Conservation (phyloP, 2,329 filamentous ascomycete genomes). For the Colletotrichum plurivorum region DNA sequence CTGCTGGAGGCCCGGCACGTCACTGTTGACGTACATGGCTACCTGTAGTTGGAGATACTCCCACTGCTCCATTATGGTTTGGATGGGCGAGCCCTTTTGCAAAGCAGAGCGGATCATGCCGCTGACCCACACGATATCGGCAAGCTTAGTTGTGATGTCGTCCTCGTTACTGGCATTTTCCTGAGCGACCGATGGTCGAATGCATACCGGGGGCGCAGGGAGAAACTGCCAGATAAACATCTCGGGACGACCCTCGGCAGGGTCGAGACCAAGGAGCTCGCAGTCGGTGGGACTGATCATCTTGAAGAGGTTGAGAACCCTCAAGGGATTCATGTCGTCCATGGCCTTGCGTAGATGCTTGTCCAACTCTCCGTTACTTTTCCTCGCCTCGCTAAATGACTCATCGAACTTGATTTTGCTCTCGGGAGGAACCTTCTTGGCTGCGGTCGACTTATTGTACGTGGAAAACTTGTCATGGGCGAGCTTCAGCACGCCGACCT, state of each 20-base stretch:
- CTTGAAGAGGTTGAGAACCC: constrained; percentile 92
- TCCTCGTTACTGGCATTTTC: constrained; percentile 96
- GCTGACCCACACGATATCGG: constrained; percentile 95
- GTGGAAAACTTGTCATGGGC: constrained; percentile 92
- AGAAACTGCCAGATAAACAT: constrained; percentile 99
- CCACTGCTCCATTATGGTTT: constrained; percentile 98
- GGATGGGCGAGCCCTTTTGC: constrained; percentile 85
- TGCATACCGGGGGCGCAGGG: constrained; percentile 93
- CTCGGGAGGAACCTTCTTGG: constrained; percentile 84
- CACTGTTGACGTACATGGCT: constrained; percentile 98
- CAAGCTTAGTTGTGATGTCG: constrained; percentile 96
- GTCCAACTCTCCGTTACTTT: constrained; percentile 85
- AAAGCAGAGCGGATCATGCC: constrained; percentile 87
- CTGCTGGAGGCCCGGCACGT: constrained; percentile 92
- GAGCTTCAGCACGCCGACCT: constrained; percentile 92
- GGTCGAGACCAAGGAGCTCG: constrained; percentile 90
- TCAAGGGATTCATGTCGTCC: constrained; percentile 92
- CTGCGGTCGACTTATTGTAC: constrained; percentile 90
- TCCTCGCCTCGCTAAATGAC: constrained; percentile 85
- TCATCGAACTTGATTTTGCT: constrained; percentile 89
- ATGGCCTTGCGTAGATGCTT: constrained; percentile 93
- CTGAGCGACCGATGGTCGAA: constrained; percentile 93
- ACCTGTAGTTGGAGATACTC: constrained; percentile 96
- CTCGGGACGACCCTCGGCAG: constrained; percentile 88
- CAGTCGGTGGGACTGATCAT: constrained; percentile 88